These are phyloP conservation scores for Rugosomyces carneus DNA, from an alignment of 1,284 basidiomycete species.

Conservation along the genomic window DNA sequence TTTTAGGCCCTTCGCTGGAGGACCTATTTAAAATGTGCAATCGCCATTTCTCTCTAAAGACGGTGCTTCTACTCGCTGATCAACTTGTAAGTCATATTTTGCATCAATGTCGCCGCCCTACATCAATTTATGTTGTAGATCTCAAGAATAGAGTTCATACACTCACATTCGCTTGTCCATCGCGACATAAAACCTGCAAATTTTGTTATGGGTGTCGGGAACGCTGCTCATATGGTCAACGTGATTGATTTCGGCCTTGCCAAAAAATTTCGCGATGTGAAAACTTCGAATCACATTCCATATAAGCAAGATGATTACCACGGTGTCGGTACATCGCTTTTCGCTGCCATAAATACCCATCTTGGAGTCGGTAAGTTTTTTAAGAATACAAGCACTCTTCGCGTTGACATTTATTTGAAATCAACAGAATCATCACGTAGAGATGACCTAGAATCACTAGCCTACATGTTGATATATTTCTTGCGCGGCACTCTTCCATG, in stretches of 20 bases:
- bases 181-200: conserved; percentile 97
- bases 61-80: conserved; percentile 86
- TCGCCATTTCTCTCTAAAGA: conserved; percentile 88
- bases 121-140: conserved; percentile 36
- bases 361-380: conserved; percentile 71
- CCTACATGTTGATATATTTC: conserved; percentile 93
- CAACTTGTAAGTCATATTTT: conserved; percentile 65
- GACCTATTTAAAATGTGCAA: conserved; percentile 96
- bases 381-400: too few relatives aligned
- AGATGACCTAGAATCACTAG: conserved; percentile 88
- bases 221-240: conserved; percentile 57
- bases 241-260: conserved; percentile 97
- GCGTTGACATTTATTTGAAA: too few relatives aligned
- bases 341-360: conserved; percentile 94
- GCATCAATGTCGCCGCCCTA: conserved; percentile 10
- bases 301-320: conserved; percentile 89
- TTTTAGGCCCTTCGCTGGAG: conserved; percentile 89
- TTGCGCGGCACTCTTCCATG: conserved; percentile 86
- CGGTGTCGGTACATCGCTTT: conserved; percentile 89
- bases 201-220: conserved; percentile 74
- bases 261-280: conserved; percentile 89
- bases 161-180: conserved; percentile 74
- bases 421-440: conserved; percentile 74
- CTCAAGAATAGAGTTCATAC: conserved; percentile 71
- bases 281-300: conserved; percentile 84